Percentiles rank a stretch among this genome's conserved stretches.
Evolutionary conservation across 208 protist species (phyloP).

Genomic region (Lotmaria passim): DNA sequence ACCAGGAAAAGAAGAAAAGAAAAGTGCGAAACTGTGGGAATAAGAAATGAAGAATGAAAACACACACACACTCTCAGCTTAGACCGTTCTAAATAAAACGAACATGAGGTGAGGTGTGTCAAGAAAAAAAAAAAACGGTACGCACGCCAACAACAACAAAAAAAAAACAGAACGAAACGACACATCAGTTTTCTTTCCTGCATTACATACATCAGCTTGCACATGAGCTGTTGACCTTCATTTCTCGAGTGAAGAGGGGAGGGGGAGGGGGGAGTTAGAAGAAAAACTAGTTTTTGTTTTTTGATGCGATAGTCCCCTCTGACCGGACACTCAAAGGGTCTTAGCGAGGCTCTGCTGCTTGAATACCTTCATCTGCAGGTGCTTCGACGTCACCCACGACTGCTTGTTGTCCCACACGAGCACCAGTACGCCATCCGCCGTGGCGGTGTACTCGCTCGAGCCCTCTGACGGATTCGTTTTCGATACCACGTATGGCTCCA

Average conservation of each 20-base stretch:
- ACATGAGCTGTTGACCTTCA: too few relatives aligned
- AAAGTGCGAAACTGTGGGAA: background rate
- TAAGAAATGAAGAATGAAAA: background rate
- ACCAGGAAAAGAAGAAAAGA: background rate
- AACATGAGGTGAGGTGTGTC: background rate
- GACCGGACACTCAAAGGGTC: background rate
- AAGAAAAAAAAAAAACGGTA: background rate
- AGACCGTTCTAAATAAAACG: too few relatives aligned
- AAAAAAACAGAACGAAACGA: slow-evolving; percentile 9
- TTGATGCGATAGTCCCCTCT: too few relatives aligned
- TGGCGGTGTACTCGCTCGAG: slow-evolving; percentile 36
- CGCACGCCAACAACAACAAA: background rate
- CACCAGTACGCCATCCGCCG: slow-evolving; percentile 39
- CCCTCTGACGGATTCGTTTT: slow-evolving; percentile 36
- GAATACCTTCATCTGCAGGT: slow-evolving; percentile 59
- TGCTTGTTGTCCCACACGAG: slow-evolving; percentile 61
- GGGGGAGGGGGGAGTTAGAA: background rate
- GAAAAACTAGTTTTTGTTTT: background rate
- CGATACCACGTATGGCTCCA: slow-evolving; percentile 37
- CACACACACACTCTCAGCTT: background rate
- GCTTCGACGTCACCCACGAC: slow-evolving; percentile 48
- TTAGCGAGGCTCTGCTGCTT: slow-evolving; percentile 25
- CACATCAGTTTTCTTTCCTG: background rate
- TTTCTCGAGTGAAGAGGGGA: too few relatives aligned
- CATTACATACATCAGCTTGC: too few relatives aligned